Conservation (phyloP, 2,329 filamentous ascomycete species). For the Ilyonectria destructans region DNA sequence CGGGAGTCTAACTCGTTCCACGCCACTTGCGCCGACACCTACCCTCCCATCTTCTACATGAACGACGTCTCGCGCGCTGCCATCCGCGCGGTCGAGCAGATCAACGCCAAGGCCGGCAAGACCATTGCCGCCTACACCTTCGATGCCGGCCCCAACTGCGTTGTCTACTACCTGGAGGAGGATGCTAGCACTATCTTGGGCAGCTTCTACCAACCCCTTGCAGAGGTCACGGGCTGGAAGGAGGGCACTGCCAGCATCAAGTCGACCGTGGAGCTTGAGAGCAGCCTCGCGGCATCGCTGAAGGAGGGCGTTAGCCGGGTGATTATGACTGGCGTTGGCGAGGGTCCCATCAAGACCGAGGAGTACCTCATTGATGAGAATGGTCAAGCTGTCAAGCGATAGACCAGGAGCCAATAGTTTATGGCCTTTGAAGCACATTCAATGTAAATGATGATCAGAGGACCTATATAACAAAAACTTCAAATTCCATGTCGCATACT, state of each 20-base stretch:
- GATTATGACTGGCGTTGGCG: slow-evolving; percentile 92
- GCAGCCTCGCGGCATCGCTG: slow-evolving; percentile 76
- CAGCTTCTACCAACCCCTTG: slow-evolving; percentile 80
- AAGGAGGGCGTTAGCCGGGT: slow-evolving; percentile 88
- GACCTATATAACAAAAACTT: background rate
- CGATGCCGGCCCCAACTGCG: slow-evolving; percentile 96
- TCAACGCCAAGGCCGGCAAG: slow-evolving; percentile 86
- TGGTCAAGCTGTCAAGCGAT: slow-evolving; percentile 65
- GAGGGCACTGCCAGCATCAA: slow-evolving; percentile 69
- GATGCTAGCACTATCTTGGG: slow-evolving; percentile 82
- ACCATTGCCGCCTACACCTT: slow-evolving; percentile 95
- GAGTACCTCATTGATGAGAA: slow-evolving; percentile 82
- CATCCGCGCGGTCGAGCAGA: slow-evolving; percentile 88
- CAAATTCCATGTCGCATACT: background rate
- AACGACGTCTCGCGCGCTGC: slow-evolving; percentile 93
- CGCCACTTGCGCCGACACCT: slow-evolving; percentile 93
- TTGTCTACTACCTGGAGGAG: slow-evolving; percentile 94
- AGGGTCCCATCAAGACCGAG: slow-evolving; percentile 87
- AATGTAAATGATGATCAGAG: background rate
- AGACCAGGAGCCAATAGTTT: slow-evolving; percentile 10
- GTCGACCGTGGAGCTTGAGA: slow-evolving; percentile 73
- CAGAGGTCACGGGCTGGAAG: slow-evolving; percentile 81
- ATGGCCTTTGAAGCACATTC: slow-evolving; percentile 9
- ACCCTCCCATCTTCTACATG: slow-evolving; percentile 98
- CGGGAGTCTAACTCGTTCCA: slow-evolving; percentile 98